Evolutionary conservation across 208 protist genomes (phyloP).

Genomic region (Leishmania tarentolae): DNA sequence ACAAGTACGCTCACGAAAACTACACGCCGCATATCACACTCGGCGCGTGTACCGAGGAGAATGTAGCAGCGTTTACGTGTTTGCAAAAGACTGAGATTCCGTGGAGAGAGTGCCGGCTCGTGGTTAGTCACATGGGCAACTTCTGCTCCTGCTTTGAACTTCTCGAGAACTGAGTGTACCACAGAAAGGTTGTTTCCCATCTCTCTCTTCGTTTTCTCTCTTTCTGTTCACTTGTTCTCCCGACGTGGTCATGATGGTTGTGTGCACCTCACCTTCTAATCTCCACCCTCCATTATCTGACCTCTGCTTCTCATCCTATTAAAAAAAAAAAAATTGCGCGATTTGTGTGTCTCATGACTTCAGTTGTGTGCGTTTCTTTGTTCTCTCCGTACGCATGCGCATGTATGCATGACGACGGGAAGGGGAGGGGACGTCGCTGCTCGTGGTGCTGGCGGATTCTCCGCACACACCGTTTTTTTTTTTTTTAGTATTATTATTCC

Average conservation of each 20-base stretch:
- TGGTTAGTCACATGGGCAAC: slow-evolving; percentile 83
- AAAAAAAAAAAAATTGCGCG: background rate
- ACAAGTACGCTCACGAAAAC: slow-evolving; percentile 42
- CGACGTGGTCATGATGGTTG: background rate
- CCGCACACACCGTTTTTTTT: background rate
- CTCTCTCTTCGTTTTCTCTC: background rate
- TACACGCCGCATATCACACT: slow-evolving; percentile 80
- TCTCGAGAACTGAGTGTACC: slow-evolving; percentile 28
- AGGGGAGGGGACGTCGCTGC: background rate
- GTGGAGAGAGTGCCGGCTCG: slow-evolving; percentile 67
- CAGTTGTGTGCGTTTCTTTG: background rate
- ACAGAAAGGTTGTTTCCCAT: background rate
- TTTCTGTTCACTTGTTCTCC: background rate
- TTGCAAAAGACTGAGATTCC: slow-evolving; percentile 62
- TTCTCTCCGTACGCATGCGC: background rate
- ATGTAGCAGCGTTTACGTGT: slow-evolving; percentile 38
- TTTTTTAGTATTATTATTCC: no score
- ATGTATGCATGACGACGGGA: background rate
- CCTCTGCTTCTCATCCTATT: background rate
- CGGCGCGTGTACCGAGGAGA: slow-evolving; percentile 52
- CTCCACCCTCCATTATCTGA: no score
- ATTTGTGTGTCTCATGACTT: background rate
- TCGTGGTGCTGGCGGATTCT: background rate
- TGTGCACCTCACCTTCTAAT: background rate
- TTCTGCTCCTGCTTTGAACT: slow-evolving; percentile 82